Conservation (phyloP, 495 filamentous ascomycete species). For the Penicillium pancosmium region DNA sequence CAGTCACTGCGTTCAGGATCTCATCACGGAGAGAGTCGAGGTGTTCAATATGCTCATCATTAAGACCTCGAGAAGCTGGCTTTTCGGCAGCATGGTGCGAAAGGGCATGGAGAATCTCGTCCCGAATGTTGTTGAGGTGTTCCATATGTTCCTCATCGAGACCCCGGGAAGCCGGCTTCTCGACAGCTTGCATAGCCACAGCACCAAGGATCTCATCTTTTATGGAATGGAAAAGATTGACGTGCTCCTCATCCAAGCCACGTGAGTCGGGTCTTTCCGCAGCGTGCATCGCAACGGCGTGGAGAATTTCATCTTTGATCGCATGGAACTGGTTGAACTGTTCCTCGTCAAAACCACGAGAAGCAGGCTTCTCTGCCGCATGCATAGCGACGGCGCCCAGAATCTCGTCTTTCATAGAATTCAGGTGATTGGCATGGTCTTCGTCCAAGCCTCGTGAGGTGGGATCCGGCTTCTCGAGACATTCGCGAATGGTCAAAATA, state of each 20-base stretch:
- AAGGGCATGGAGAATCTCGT: conserved; percentile 50
- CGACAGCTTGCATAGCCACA: background rate
- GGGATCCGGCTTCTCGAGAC: conserved; percentile 47
- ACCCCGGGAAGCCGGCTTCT: conserved; percentile 15
- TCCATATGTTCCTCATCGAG: conserved; percentile 17
- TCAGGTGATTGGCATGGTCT: conserved; percentile 25
- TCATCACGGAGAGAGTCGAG: conserved; percentile 42
- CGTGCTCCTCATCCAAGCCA: conserved; percentile 21
- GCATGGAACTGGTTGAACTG: conserved; percentile 10
- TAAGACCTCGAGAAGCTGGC: conserved; percentile 47
- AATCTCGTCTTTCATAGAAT: conserved; percentile 38
- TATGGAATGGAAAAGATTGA: conserved; percentile 23
- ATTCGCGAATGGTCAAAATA: conserved; percentile 72
- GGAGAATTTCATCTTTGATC: conserved; percentile 20
- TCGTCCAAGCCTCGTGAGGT: conserved; percentile 18
- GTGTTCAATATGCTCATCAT: conserved; percentile 29
- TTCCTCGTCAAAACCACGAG: conserved; percentile 9
- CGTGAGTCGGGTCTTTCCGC: conserved; percentile 20
- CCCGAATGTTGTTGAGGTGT: conserved; percentile 13
- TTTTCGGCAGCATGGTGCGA: conserved; percentile 36
- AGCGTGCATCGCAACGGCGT: conserved; percentile 46
- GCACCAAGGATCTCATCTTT: conserved; percentile 48
- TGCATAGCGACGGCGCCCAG: conserved; percentile 50
- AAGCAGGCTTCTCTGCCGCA: conserved; percentile 31
- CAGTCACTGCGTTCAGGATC: conserved; percentile 42